Conservation (phyloP, 768 basidiomycete species). For the Amanita inopinata region DNA sequence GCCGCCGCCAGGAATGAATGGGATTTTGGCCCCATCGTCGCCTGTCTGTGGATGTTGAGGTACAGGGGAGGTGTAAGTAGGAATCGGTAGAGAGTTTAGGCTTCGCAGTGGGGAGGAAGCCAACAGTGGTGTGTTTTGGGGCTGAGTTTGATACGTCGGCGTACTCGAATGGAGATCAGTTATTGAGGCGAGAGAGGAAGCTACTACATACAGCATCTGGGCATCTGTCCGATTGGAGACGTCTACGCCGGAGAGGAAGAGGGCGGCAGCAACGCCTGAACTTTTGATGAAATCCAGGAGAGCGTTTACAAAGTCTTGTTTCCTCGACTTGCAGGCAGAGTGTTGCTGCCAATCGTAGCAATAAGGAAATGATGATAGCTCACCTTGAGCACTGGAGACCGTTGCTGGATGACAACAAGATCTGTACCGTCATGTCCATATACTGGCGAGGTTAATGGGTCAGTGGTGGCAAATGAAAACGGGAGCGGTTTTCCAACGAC, state of each 20-base stretch:
- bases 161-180: slow-evolving; percentile 31
- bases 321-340: slow-evolving; percentile 37
- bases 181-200: not conserved
- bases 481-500: slow-evolving; percentile 16
- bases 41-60: slow-evolving; percentile 21
- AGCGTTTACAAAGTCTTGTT: slow-evolving; percentile 53
- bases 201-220: slow-evolving; percentile 59
- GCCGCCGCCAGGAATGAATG: slow-evolving; percentile 76
- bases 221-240: slow-evolving; percentile 61
- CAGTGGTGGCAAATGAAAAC: slow-evolving; percentile 4
- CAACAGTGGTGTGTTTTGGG: slow-evolving; percentile 35
- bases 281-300: slow-evolving; percentile 48
- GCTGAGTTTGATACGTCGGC: slow-evolving; percentile 51
- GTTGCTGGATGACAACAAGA: slow-evolving; percentile 64
- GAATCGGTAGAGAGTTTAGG: slow-evolving; percentile 39
- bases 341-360: slow-evolving; percentile 2
- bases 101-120: slow-evolving; percentile 31
- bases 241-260: slow-evolving; percentile 73
- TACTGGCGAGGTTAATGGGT: slow-evolving; percentile 31
- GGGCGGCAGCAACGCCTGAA: slow-evolving; percentile 38
- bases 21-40: slow-evolving; percentile 26
- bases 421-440: slow-evolving; percentile 43
- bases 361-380: slow-evolving; percentile 9
- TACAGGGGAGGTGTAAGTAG: slow-evolving; percentile 42
- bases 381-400: slow-evolving; percentile 74